Evolutionary conservation across 2,329 filamentous ascomycete species (phyloP).

Genomic region (Davidsoniella australis): DNA sequence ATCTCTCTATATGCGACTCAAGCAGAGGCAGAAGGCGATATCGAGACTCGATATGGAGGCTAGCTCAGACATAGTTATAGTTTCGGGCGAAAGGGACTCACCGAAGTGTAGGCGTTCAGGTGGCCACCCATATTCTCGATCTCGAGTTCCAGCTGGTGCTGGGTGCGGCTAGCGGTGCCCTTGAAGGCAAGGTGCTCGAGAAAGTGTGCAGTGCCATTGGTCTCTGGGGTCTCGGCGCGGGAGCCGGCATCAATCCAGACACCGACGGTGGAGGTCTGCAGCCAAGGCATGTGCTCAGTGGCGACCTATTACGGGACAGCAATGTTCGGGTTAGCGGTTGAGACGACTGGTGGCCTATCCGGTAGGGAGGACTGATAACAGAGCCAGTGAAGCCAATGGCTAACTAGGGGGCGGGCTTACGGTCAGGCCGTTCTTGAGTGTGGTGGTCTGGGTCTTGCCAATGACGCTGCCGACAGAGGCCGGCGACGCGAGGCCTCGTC

Average conservation of each 20-base stretch:
- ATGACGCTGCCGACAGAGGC: constrained; percentile 37
- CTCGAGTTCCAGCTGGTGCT: constrained; percentile 96
- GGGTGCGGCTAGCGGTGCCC: constrained; percentile 86
- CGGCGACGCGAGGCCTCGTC: constrained; percentile 80
- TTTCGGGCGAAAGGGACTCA: constrained; percentile 32
- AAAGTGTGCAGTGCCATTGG: constrained; percentile 98
- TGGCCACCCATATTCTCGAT: constrained; percentile 99
- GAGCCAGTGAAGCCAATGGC: no score
- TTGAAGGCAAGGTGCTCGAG: constrained; percentile 99
- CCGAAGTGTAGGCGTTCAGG: constrained; percentile 98
- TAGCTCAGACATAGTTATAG: background rate
- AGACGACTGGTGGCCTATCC: background rate
- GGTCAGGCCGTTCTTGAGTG: constrained; percentile 92
- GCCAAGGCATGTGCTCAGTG: constrained; percentile 94
- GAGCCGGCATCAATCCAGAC: constrained; percentile 99
- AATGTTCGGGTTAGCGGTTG: background rate
- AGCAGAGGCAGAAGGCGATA: background rate
- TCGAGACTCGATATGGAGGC: background rate
- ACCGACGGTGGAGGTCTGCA: constrained; percentile 93
- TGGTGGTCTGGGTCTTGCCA: constrained; percentile 87
- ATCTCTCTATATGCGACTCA: background rate
- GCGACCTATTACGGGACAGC: constrained; percentile 51
- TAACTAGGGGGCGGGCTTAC: constrained; percentile 31
- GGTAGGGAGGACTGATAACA: background rate
- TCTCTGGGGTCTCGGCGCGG: constrained; percentile 93